Conservation (phyloP, 2,329 filamentous ascomycete species). For the Fusarium bactridioides region DNA sequence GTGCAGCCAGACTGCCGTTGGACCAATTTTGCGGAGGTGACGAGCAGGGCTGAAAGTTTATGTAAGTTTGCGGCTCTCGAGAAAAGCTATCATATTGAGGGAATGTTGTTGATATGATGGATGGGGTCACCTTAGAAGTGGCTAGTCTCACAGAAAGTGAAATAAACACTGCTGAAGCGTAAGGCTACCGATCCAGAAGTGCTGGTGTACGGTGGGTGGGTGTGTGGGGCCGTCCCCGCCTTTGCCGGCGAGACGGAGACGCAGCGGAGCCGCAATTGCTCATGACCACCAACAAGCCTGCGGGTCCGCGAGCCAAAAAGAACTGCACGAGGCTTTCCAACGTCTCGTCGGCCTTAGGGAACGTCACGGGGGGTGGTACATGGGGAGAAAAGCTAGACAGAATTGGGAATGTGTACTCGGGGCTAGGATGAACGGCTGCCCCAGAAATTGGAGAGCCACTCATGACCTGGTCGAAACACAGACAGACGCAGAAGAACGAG, state of each 20-base stretch:
- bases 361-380: slow-evolving; percentile 29
- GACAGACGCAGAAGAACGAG: neutral
- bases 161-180: neutral
- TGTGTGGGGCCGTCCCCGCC: slow-evolving; percentile 31
- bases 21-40: neutral
- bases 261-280: slow-evolving; percentile 43
- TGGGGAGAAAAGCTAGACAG: slow-evolving; percentile 1
- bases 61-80: slow-evolving; percentile 3
- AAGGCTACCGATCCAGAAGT: neutral
- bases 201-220: neutral
- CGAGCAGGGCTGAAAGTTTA: slow-evolving; percentile 9
- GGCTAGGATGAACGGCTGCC: slow-evolving; percentile 35
- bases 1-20: slow-evolving; percentile 6
- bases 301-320: slow-evolving; percentile 39
- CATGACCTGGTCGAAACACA: slow-evolving; percentile 1
- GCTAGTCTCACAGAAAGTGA: neutral
- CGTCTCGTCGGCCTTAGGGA: slow-evolving; percentile 36
- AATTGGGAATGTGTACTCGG: neutral
- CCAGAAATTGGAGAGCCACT: slow-evolving; percentile 32
- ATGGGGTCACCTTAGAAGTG: neutral
- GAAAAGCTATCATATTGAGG: neutral
- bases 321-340: slow-evolving; percentile 8
- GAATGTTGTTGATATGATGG: neutral
- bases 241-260: slow-evolving; percentile 39
- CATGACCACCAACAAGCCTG: slow-evolving; percentile 21